Percentiles rank a stretch among this genome's conserved stretches.
Conservation (phyloP, 768 basidiomycete species). For the Xerocomus potaroensis region DNA sequence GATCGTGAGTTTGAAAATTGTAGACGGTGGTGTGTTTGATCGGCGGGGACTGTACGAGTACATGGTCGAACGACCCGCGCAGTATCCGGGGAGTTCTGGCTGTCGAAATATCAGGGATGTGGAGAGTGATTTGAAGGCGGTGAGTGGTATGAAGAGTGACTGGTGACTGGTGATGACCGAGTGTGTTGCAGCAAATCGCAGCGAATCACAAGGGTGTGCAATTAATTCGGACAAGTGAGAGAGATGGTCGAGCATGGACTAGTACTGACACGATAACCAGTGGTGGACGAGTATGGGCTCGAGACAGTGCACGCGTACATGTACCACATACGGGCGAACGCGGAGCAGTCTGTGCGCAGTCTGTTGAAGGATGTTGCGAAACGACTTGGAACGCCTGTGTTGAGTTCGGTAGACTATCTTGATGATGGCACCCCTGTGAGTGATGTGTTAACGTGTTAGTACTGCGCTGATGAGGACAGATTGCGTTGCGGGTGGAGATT, state of each 20-base stretch:
- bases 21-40: slow-evolving; percentile 78
- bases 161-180: neutral
- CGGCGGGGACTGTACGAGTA: slow-evolving; percentile 66
- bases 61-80: slow-evolving; percentile 77
- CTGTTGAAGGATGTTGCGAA: slow-evolving; percentile 73
- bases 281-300: slow-evolving; percentile 84
- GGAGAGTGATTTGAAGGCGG: slow-evolving; percentile 88
- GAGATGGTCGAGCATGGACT: neutral
- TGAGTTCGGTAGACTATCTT: slow-evolving; percentile 76
- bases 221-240: slow-evolving; percentile 72
- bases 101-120: slow-evolving; percentile 86
- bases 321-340: slow-evolving; percentile 85
- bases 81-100: slow-evolving; percentile 82
- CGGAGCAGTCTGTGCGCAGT: slow-evolving; percentile 80
- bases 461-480: slow-evolving; percentile 37
- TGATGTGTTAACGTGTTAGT: slow-evolving; percentile 2
- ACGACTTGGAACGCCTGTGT: slow-evolving; percentile 58
- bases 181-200: slow-evolving; percentile 74
- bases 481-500: slow-evolving; percentile 73
- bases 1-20: slow-evolving; percentile 89
- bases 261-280: slow-evolving; percentile 32
- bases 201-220: slow-evolving; percentile 92
- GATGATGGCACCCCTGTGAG: slow-evolving; percentile 83
- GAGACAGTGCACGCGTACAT: slow-evolving; percentile 90
- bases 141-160: slow-evolving; percentile 32